Conservation (phyloP, 805 yeast species). For the Saturnispora galanensis region DNA sequence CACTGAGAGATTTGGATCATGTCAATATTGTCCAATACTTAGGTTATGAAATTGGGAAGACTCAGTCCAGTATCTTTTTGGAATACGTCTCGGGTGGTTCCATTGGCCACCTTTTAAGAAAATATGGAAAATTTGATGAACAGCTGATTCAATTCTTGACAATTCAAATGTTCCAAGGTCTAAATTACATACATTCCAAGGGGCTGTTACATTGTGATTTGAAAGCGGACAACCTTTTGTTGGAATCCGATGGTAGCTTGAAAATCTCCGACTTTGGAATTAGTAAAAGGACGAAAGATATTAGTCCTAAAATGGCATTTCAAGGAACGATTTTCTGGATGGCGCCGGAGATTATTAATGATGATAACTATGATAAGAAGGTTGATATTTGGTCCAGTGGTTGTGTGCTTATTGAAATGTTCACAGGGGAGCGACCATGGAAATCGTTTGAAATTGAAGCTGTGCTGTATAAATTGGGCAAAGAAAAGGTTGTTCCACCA, state of each 20-base stretch:
- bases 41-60: conserved; percentile 75
- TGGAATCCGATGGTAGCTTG: conserved; percentile 88
- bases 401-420: conserved; percentile 95
- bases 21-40: conserved; percentile 89
- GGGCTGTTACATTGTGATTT: conserved; percentile 91
- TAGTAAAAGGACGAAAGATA: conserved; percentile 75
- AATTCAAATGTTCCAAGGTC: conserved; percentile 70
- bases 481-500: conserved; percentile 80
- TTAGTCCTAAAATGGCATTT: conserved; percentile 83
- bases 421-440: conserved; percentile 97
- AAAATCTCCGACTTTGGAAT: conserved; percentile 97
- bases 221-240: conserved; percentile 83
- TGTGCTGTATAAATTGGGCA: conserved; percentile 83
- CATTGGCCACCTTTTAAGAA: conserved; percentile 73
- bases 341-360: conserved; percentile 98
- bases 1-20: conserved; percentile 90
- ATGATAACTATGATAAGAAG: conserved; percentile 84
- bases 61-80: conserved; percentile 73
- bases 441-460: conserved; percentile 90
- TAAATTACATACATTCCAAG: conserved; percentile 76
- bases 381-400: conserved; percentile 98
- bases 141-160: conserved; percentile 62
- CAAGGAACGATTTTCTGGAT: conserved; percentile 99
- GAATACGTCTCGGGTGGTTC: conserved; percentile 99
- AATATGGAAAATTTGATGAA: conserved; percentile 81